Percentiles rank a stretch among this genome's conserved stretches.
These are phyloP conservation scores for Solanum sitiens DNA, from an alignment of 257 asterid genomes.

Conservation along the genomic window DNA sequence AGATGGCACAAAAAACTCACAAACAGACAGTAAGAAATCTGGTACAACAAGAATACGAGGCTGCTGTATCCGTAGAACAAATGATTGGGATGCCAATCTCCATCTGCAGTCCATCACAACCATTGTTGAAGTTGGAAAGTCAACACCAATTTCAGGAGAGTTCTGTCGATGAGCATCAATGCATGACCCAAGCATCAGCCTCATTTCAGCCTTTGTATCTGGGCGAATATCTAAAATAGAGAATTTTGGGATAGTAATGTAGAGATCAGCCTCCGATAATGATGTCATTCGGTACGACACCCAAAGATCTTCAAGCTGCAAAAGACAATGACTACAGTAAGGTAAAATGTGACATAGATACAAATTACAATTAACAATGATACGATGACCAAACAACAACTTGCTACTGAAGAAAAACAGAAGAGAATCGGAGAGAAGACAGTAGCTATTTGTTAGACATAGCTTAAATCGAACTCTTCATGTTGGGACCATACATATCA, in stretches of 20 bases:
- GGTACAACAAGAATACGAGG: slow-evolving; percentile 95
- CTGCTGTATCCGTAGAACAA: slow-evolving; percentile 92
- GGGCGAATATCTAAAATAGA: slow-evolving; percentile 90
- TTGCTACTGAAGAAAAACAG: background rate
- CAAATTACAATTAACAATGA: background rate
- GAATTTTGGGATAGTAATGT: slow-evolving; percentile 77
- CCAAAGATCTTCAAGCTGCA: slow-evolving; percentile 99
- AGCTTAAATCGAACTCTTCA: background rate
- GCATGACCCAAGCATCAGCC: slow-evolving; percentile 97
- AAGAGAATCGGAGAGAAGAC: background rate
- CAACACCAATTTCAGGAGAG: slow-evolving; percentile 41
- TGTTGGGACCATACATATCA: background rate
- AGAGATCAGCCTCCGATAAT: slow-evolving; percentile 86
- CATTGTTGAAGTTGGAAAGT: slow-evolving; percentile 81
- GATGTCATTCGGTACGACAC: slow-evolving; percentile 95
- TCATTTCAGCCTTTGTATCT: slow-evolving; percentile 89
- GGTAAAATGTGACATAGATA: background rate
- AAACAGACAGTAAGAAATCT: slow-evolving; percentile 83
- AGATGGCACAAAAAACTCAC: slow-evolving; percentile 95
- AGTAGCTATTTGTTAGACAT: background rate
- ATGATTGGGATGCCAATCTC: slow-evolving; percentile 81
- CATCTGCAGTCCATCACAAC: slow-evolving; percentile 97
- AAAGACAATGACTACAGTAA: background rate
- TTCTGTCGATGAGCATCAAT: slow-evolving; percentile 57
- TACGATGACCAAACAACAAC: background rate